Evolutionary conservation across 768 basidiomycete genomes (phyloP), one percentile per base, ranked within the genome.

Genomic region (Punctularia strigosozonata): DNA sequence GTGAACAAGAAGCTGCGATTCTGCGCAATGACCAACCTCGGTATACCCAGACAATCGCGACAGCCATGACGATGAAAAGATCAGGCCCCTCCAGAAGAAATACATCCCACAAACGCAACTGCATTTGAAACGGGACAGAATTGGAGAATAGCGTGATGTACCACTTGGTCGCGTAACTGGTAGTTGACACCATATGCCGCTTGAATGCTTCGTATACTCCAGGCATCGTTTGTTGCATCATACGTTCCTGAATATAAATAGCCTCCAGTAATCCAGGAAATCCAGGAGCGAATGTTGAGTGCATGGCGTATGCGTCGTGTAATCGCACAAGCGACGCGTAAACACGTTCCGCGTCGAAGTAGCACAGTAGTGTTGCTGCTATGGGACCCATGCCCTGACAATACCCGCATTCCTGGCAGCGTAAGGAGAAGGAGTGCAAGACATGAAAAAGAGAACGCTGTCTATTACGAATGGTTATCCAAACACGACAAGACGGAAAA

Each of bases 341-440:
- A 4, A 79, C 84, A 38, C 79, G 80, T 61, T 90, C 86, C 6
- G 95, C 89, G 46, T 82, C 80, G 55, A 90, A 82, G 57, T 98
- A 98, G 61, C 85, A 91, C 10, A 97, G 71, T 17, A 99, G 69
- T 2, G 91, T 97, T 1, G 92, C 86, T 0, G 94, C 89, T 41
- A 99, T 86, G 5, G 94, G 87, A 2, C 95, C 92, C 95, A 99
- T 99, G 43, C 95, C 95, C 62, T 99, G 95, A 28, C 92, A 91
- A 55, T 99, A 99, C 13, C 94, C 94, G 45, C 95, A 98, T 8
- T 71, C 65, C 14, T 65, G 57, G 59, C 94, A 97, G n/a, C 68
- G 66, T 15, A 92, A 67, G 2, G 90, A 92, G 55, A 95, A 91
- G 37, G 75, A 75, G 57, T 98, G 95, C 20, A 98, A 69, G 41